These are phyloP conservation scores for Microbotryomycetes sp. DNA, from an alignment of 1,284 basidiomycete genomes.

Conservation along the genomic window DNA sequence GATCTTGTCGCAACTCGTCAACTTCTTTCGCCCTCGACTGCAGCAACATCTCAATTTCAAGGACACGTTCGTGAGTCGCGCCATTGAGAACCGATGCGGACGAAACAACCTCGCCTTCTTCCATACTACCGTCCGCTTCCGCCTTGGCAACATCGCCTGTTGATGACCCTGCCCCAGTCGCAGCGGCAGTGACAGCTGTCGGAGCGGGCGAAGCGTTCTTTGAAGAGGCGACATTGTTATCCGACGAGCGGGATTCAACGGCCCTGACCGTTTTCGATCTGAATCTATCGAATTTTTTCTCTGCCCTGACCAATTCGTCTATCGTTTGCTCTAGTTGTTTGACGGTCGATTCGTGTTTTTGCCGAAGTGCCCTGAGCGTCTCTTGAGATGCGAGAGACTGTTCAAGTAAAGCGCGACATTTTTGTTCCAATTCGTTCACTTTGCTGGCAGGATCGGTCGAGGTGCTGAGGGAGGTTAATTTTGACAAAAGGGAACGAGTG, in stretches of 20 bases:
- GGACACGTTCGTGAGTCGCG: neutral
- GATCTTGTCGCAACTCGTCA: slow-evolving; percentile 20
- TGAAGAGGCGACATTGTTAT: no score
- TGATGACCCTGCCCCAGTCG: neutral
- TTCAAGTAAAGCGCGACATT: slow-evolving; percentile 16
- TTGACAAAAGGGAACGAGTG: slow-evolving; percentile 17
- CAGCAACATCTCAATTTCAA: neutral
- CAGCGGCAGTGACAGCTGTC: neutral
- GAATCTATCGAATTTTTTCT: slow-evolving; percentile 34
- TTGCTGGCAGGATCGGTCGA: slow-evolving; percentile 1
- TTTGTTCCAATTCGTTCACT: slow-evolving; percentile 18
- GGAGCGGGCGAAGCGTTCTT: no score
- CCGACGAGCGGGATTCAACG: slow-evolving; percentile 24
- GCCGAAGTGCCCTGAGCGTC: slow-evolving; percentile 23
- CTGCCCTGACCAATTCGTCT: slow-evolving; percentile 26
- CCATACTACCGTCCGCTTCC: neutral
- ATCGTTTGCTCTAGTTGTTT: slow-evolving; percentile 31
- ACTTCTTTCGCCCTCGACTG: slow-evolving; percentile 17
- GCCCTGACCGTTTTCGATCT: slow-evolving; percentile 31
- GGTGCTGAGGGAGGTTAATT: slow-evolving; percentile 10
- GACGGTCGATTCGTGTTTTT: slow-evolving; percentile 27
- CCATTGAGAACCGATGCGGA: neutral
- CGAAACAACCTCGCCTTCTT: neutral
- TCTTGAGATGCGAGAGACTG: slow-evolving; percentile 24
- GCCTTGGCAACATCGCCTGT: slow-evolving; percentile 3